phyloP scores from a whole-genome alignment of 441 rosid species.

The Erodium chrysanthum region DNA sequence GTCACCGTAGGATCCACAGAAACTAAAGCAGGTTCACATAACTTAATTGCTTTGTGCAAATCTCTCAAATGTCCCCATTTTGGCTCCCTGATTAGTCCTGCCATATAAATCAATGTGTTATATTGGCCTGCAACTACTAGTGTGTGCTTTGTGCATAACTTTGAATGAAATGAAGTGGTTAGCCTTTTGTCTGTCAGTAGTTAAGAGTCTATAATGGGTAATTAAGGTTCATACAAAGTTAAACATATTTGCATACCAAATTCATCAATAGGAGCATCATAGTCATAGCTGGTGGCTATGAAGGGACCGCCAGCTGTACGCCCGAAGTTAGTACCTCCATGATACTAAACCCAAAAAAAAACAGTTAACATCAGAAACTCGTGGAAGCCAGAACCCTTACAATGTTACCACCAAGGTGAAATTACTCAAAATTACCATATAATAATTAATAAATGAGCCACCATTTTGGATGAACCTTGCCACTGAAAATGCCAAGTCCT shows the following conservation, averaged over 20 bases:
- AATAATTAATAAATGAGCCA: conserved; percentile 78
- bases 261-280: conserved; percentile 93
- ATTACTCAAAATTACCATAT: conserved; percentile 40
- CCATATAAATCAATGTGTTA: not conserved
- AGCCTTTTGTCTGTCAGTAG: not conserved
- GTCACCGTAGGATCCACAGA: conserved; percentile 69
- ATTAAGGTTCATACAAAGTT: not conserved
- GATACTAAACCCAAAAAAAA: conserved; percentile 40
- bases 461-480: conserved; percentile 81
- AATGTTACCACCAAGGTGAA: not conserved
- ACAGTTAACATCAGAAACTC: not conserved
- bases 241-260: conserved; percentile 44
- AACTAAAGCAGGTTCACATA: conserved; percentile 76
- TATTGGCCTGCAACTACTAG: not conserved
- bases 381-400: not conserved
- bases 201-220: not conserved
- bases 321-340: conserved; percentile 96
- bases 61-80: conserved; percentile 91
- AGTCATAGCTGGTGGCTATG: conserved; percentile 89
- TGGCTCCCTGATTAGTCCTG: conserved; percentile 85
- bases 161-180: conserved; percentile 1
- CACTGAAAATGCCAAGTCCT: conserved; percentile 82
- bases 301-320: conserved; percentile 95
- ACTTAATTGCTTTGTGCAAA: conserved; percentile 79
- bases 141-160: not conserved